Percentiles rank a stretch among this genome's conserved stretches.
Conservation (phyloP, 2,329 filamentous ascomycete genomes). For the Albifimbria verrucaria region DNA sequence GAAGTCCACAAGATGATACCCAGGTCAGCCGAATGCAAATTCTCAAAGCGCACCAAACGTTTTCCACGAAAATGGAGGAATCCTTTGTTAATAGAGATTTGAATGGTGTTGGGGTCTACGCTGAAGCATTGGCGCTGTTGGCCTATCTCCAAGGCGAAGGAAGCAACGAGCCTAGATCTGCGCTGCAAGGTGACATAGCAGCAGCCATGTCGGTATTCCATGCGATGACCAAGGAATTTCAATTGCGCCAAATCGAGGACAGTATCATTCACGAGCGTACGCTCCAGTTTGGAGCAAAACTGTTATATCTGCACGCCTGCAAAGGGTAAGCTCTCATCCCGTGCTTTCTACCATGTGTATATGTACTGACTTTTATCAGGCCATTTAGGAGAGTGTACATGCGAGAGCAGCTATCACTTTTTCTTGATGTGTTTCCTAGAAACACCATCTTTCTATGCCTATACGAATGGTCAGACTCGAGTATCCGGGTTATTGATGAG, state of each 20-base stretch:
- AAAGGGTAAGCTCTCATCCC: constrained; percentile 40
- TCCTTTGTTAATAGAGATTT: constrained; percentile 48
- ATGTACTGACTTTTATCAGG: constrained; percentile 31
- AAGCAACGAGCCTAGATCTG: constrained; percentile 40
- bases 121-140: constrained; percentile 62
- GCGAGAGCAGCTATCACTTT: constrained; percentile 57
- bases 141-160: constrained; percentile 56
- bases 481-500: constrained; percentile 71
- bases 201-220: constrained; percentile 42
- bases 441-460: constrained; percentile 75
- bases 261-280: constrained; percentile 55
- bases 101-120: constrained; percentile 49
- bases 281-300: constrained; percentile 63
- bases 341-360: not conserved
- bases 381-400: constrained; percentile 67
- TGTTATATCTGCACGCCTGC: constrained; percentile 65
- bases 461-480: constrained; percentile 70
- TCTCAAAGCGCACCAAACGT: constrained; percentile 51
- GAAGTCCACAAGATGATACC: constrained; percentile 9
- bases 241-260: constrained; percentile 27
- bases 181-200: constrained; percentile 52
- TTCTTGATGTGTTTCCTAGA: constrained; percentile 63
- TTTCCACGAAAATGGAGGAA: constrained; percentile 53
- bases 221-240: constrained; percentile 40
- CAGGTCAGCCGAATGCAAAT: constrained; percentile 33